phyloP scores from a whole-genome alignment of 495 filamentous ascomycete genomes.

The Parachaetomium inaequale region DNA sequence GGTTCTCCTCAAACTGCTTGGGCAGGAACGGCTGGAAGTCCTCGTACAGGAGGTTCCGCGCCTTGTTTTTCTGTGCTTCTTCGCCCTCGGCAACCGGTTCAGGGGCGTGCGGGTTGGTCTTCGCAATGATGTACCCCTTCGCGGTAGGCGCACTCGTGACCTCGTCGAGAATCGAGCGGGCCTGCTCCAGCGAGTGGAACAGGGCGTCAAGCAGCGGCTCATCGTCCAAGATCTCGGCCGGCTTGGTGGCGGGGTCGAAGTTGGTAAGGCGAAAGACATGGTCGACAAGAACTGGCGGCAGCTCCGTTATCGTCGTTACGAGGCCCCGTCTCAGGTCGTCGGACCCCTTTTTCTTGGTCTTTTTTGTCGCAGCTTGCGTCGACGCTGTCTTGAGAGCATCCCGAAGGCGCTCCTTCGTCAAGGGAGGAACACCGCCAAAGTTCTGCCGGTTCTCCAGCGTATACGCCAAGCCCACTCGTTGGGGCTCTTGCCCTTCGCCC shows the following conservation, averaged over 20 bases:
- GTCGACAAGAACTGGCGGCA: constrained; percentile 80
- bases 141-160: constrained; percentile 57
- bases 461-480: constrained; percentile 74
- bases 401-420: constrained; percentile 68
- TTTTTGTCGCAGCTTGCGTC: constrained; percentile 53
- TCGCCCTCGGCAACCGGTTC: constrained; percentile 35
- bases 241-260: constrained; percentile 62
- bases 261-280: constrained; percentile 68
- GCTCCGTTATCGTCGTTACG: constrained; percentile 77
- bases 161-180: constrained; percentile 57
- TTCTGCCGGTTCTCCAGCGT: constrained; percentile 80
- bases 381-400: constrained; percentile 64
- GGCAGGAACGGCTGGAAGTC: constrained; percentile 95
- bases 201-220: constrained; percentile 62
- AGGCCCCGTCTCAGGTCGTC: constrained; percentile 75
- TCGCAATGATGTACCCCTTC: constrained; percentile 87
- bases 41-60: constrained; percentile 67
- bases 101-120: constrained; percentile 39
- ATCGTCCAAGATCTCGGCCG: constrained; percentile 64
- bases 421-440: constrained; percentile 63
- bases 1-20: constrained; percentile 69
- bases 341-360: constrained; percentile 68
- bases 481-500: constrained; percentile 68
- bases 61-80: constrained; percentile 37
- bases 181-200: constrained; percentile 61